Percentiles rank a stretch among this genome's conserved stretches.
Evolutionary conservation across 1,284 basidiomycete species (phyloP).

Genomic region (Rhizoctonia solani): DNA sequence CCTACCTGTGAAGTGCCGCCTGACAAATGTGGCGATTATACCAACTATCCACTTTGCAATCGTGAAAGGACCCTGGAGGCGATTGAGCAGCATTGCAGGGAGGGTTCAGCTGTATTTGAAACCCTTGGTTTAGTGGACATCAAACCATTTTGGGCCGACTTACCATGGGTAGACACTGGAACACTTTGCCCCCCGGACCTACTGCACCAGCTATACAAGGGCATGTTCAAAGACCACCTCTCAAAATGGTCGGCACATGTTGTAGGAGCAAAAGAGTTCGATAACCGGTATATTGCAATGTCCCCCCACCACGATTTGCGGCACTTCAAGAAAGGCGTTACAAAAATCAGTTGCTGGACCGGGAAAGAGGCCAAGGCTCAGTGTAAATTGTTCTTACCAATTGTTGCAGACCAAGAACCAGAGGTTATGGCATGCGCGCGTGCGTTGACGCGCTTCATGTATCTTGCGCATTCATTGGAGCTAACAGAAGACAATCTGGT

Average conservation of each 20-base stretch:
- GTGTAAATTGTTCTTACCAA: conserved; percentile 1
- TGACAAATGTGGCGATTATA: background rate
- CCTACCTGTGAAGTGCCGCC: conserved; percentile 1
- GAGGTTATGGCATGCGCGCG: conserved; percentile 35
- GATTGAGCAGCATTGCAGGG: background rate
- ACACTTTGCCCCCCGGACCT: conserved; percentile 44
- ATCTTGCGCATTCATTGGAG: conserved; percentile 5
- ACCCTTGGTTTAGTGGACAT: background rate
- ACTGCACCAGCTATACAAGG: conserved; percentile 46
- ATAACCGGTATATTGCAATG: conserved; percentile 27
- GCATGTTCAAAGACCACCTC: conserved; percentile 43
- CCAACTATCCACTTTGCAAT: background rate
- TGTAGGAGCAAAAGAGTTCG: conserved; percentile 31
- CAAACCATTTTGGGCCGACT: conserved; percentile 42
- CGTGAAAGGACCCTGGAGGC: background rate
- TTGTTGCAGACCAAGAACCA: background rate
- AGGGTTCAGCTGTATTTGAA: background rate
- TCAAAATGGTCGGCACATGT: conserved; percentile 36
- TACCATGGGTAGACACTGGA: background rate
- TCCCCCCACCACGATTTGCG: conserved; percentile 2
- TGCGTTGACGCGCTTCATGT: conserved; percentile 48
- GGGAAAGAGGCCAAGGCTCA: conserved; percentile 27
- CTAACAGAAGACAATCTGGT: conserved; percentile 18
- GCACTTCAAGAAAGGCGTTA: conserved; percentile 29
- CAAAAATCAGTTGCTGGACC: conserved; percentile 34